These are phyloP conservation scores for Waitea zeae DNA, from an alignment of 1,284 basidiomycete genomes.

Conservation along the genomic window DNA sequence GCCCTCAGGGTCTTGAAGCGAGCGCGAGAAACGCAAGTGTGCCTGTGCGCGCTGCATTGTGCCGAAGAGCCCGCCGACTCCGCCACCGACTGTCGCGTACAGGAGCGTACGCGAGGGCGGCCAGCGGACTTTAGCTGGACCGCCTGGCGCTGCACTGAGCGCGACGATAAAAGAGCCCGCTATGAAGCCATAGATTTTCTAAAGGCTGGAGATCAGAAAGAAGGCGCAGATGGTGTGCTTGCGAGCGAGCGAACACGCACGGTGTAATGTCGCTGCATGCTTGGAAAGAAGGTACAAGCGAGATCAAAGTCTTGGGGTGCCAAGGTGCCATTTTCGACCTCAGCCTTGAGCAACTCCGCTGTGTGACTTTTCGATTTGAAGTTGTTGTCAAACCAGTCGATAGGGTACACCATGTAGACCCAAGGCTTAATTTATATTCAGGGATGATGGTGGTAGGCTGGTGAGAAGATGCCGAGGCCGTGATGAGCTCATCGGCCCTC, in stretches of 20 bases:
- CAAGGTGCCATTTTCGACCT: constrained; percentile 36
- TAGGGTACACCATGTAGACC: constrained; percentile 6
- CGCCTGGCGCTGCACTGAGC: background rate
- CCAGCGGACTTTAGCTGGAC: too few species aligned
- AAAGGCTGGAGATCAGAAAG: background rate
- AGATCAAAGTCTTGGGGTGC: constrained; percentile 35
- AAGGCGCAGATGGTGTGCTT: background rate
- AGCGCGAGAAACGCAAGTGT: constrained; percentile 24
- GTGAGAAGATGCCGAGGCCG: too few species aligned
- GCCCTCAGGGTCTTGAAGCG: constrained; percentile 26
- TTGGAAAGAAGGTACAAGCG: constrained; percentile 31
- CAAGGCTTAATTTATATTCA: too few species aligned
- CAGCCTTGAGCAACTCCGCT: constrained; percentile 32
- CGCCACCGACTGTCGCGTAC: too few species aligned
- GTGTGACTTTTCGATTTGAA: constrained; percentile 18
- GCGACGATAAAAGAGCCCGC: too few species aligned
- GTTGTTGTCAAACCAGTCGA: constrained; percentile 21
- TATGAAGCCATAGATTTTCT: too few species aligned
- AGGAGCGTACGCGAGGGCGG: too few species aligned
- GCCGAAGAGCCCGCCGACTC: constrained; percentile 3
- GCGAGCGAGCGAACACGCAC: constrained; percentile 15
- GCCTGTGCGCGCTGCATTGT: constrained; percentile 25
- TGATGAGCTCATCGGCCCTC: too few species aligned
- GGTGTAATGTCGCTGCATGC: constrained; percentile 20
- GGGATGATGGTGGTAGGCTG: too few species aligned